Conservation (phyloP, 2,329 filamentous ascomycete genomes). For the Chalaropsis thielavioides region DNA sequence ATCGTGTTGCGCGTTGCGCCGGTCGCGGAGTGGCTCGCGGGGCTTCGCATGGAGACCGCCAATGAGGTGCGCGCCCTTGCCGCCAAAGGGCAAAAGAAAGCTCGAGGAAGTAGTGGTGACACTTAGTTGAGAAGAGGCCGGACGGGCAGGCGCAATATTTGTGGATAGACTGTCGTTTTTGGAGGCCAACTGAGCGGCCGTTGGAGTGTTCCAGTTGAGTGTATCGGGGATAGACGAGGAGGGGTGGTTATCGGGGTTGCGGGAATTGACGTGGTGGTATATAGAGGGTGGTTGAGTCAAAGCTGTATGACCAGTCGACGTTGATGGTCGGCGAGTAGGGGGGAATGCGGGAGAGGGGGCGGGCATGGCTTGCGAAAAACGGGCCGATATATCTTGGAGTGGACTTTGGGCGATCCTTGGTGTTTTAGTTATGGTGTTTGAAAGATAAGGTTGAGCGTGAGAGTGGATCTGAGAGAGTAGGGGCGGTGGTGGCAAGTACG, state of each 20-base stretch:
- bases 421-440: conserved; percentile 26
- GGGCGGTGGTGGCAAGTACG: conserved; percentile 22
- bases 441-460: conserved; percentile 32
- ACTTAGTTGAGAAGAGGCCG: conserved; percentile 39
- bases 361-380: conserved; percentile 24
- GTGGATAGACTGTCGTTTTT: conserved; percentile 15
- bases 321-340: not conserved
- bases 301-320: not conserved
- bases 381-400: conserved; percentile 33
- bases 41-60: conserved; percentile 27
- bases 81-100: conserved; percentile 41
- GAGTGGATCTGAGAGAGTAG: conserved; percentile 26
- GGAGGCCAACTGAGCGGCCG: conserved; percentile 23
- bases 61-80: conserved; percentile 41
- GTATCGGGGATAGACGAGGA: conserved; percentile 43
- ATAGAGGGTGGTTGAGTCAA: not conserved
- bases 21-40: conserved; percentile 25
- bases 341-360: not conserved
- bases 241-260: conserved; percentile 23
- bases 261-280: conserved; percentile 8
- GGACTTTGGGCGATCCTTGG: conserved; percentile 21
- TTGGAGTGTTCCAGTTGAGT: conserved; percentile 34
- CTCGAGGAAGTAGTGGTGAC: conserved; percentile 36
- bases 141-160: conserved; percentile 33
- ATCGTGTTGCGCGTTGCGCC: conserved; percentile 8